phyloP scores from a whole-genome alignment of 306 rosid species.

The Pterocarpus santalinus region DNA sequence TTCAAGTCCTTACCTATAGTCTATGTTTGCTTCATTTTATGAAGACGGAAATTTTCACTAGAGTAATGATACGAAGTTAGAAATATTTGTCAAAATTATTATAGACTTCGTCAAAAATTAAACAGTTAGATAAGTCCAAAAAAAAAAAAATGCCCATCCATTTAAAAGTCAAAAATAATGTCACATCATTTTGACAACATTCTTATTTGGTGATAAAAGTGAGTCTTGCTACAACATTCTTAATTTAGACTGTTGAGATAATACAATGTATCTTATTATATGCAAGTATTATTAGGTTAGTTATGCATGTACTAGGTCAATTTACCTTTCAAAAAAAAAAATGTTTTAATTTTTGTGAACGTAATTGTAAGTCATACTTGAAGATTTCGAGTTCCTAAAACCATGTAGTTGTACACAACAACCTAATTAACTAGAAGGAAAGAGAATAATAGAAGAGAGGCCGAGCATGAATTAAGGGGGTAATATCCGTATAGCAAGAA shows the following conservation, averaged over 20 bases:
- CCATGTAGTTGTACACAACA: not conserved
- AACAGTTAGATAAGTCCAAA: too few species aligned
- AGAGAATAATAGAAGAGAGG: constrained; percentile 41
- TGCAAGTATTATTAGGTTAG: not conserved
- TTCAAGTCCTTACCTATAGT: too few species aligned
- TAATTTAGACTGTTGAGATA: not conserved
- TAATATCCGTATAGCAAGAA: not conserved
- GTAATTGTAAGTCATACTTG: not conserved
- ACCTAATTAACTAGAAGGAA: not conserved
- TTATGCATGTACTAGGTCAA: not conserved
- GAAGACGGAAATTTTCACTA: too few species aligned
- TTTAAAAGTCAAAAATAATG: too few species aligned
- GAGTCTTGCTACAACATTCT: not conserved
- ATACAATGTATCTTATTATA: too few species aligned
- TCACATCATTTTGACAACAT: too few species aligned
- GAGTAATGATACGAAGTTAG: too few species aligned
- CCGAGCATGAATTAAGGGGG: constrained; percentile 56
- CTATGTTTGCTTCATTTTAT: too few species aligned
- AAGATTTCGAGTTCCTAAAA: not conserved
- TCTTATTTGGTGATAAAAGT: not conserved
- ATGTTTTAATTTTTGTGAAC: not conserved
- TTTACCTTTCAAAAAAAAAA: not conserved
- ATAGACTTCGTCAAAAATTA: too few species aligned
- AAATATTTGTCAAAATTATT: too few species aligned
- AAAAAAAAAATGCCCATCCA: too few species aligned